A percentile compares a stretch with the other conserved stretches of the same genome.
These are phyloP conservation scores for Tolypocladium endophyticum DNA, from an alignment of 2,329 filamentous ascomycete species.

Conservation along the genomic window DNA sequence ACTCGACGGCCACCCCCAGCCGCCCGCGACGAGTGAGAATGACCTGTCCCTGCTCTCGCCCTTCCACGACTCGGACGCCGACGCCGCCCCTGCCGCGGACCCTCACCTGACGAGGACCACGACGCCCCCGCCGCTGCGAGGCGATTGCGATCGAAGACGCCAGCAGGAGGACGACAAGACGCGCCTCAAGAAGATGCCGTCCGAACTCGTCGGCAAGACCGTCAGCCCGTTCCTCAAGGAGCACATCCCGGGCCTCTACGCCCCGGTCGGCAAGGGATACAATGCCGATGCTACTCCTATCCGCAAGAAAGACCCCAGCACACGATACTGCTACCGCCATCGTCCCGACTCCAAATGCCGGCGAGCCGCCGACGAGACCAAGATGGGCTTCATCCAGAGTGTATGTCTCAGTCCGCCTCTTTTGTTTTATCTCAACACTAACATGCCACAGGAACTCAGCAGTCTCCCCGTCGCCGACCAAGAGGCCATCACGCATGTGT, in stretches of 20 bases:
- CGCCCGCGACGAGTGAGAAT: background rate
- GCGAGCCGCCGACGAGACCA: conserved; percentile 83
- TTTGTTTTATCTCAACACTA: background rate
- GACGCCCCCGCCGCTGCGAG: conserved; percentile 19
- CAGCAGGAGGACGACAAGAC: conserved; percentile 38
- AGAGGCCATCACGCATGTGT: conserved; percentile 92
- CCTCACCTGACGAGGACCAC: background rate
- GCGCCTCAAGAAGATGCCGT: conserved; percentile 45
- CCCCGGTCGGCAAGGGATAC: conserved; percentile 56
- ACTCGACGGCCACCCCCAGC: background rate
- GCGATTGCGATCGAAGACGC: conserved; percentile 41
- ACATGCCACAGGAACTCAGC: conserved; percentile 57
- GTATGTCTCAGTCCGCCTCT: conserved; percentile 36
- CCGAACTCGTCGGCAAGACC: conserved; percentile 62
- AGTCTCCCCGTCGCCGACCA: conserved; percentile 75
- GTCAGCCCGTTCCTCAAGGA: conserved; percentile 82
- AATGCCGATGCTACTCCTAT: conserved; percentile 15
- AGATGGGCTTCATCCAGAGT: conserved; percentile 89
- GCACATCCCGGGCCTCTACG: conserved; percentile 84
- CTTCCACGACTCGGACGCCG: background rate
- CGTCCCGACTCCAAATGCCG: conserved; percentile 89
- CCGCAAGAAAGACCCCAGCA: conserved; percentile 53
- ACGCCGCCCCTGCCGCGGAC: background rate
- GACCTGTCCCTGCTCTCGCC: background rate
- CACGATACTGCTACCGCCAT: conserved; percentile 93